Base-by-base conservation (phyloP, 2,329 filamentous ascomycete genomes). In the Thermoascus crustaceus region DNA sequence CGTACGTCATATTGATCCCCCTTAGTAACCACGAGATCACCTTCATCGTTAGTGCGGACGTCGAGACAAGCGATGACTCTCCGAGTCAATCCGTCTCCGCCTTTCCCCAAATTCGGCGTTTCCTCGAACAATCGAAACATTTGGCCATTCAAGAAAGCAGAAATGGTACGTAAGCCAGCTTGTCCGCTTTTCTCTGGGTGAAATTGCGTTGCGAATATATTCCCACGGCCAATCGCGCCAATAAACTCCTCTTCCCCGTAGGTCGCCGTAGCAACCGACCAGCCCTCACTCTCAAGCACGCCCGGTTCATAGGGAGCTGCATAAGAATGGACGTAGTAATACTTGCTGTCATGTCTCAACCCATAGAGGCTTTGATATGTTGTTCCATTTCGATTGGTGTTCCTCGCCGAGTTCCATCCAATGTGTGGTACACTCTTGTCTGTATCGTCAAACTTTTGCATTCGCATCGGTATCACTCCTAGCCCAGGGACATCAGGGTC, bases 281-380 rank as follows among this genome's bases (percentile, higher is more conserved):
- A 98, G 17, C 89, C 91, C 21, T 82, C 73, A 37, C 70, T 69
- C 61, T 95, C 87, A 8, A 95, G 71, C 45, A 81, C 72, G 22
- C 82, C 85, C 30, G 74, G 63, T 34, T 66, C 64, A 58, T 95
- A 94, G 3, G 81, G 81, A 17, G 78, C 80, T 39, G 87, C 88
- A 64, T 91, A 98, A 2, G 86, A 88, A 70, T 98, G 91, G 38
- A 98, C 89, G 57, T 98, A 98, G 67, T 98, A 98, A 70, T 98
- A 98, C 63, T 96, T 98, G 55, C 85, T 94, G 35, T 73, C 72
- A 1, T 85, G 80, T 18, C 75, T 70, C 35, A 98, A 66, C 38
- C 83, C 87, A 60, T 89, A 95, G 39, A 96, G 74, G 47, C 70
- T 75, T 43, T 75, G 64, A 11, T 64, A 55, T 42, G 48, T 54